A percentile compares a stretch with the other conserved stretches of the same genome.
Conservation (phyloP, 192 early-diverging fungal genomes). For the Spinellus fusiger region DNA sequence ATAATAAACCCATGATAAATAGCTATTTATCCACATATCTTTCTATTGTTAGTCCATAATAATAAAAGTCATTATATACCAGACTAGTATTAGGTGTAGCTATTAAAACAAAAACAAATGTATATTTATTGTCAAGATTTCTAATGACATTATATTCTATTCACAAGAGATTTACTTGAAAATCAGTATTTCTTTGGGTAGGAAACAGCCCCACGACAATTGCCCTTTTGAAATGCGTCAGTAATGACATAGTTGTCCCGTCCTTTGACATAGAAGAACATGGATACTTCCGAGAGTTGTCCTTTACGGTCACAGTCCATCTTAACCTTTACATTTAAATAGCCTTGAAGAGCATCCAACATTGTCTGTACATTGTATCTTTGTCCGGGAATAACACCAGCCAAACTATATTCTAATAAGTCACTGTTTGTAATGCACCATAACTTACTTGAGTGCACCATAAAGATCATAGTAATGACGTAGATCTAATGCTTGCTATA, state of each 20-base stretch:
- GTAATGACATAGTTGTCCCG: constrained; percentile 30
- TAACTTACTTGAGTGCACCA: constrained; percentile 30
- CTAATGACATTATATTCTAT: too few species aligned
- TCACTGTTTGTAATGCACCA: background rate
- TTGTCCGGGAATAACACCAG: constrained; percentile 44
- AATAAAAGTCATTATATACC: too few species aligned
- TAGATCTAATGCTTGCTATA: constrained; percentile 27
- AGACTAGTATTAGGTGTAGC: too few species aligned
- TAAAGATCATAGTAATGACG: constrained; percentile 35
- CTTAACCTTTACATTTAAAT: constrained; percentile 35
- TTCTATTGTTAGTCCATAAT: too few species aligned
- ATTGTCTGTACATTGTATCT: constrained; percentile 36
- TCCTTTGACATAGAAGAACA: constrained; percentile 38
- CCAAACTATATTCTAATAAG: constrained; percentile 5
- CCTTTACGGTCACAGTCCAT: constrained; percentile 37
- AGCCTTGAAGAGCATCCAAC: constrained; percentile 32
- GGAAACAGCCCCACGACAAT: constrained; percentile 22
- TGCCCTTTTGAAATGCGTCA: constrained; percentile 14
- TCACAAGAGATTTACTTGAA: too few species aligned
- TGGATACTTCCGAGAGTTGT: constrained; percentile 35
- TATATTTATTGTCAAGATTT: too few species aligned
- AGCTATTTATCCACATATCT: too few species aligned
- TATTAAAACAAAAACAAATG: too few species aligned
- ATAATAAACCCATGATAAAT: too few species aligned
- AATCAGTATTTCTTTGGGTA: constrained; percentile 33